These are phyloP conservation scores for Suillus hirtellus DNA, from an alignment of 768 basidiomycete species.

Conservation along the genomic window DNA sequence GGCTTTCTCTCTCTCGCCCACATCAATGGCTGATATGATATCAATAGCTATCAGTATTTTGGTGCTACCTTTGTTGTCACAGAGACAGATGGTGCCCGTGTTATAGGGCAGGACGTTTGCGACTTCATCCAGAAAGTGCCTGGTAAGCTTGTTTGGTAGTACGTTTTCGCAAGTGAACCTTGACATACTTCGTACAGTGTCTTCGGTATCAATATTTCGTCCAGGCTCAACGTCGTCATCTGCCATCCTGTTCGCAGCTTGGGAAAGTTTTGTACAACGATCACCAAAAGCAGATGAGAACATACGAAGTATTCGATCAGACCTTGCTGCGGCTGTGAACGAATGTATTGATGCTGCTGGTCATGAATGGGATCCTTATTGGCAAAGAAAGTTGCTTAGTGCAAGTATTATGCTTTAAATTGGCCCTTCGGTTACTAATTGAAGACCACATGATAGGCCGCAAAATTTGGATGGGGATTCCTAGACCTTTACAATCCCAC, in stretches of 20 bases:
- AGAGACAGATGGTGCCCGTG: slow-evolving; percentile 88
- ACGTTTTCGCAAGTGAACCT: neutral
- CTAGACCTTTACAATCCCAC: slow-evolving; percentile 90
- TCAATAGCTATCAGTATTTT: slow-evolving; percentile 73
- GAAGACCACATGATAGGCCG: slow-evolving; percentile 57
- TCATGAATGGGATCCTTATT: slow-evolving; percentile 85
- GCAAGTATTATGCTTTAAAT: slow-evolving; percentile 41
- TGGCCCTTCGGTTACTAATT: neutral
- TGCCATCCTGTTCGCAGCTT: slow-evolving; percentile 90
- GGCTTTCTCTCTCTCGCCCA: neutral
- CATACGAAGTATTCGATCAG: slow-evolving; percentile 84
- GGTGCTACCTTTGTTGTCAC: slow-evolving; percentile 78
- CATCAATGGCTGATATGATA: slow-evolving; percentile 4
- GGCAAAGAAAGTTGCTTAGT: slow-evolving; percentile 85
- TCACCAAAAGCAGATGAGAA: slow-evolving; percentile 93
- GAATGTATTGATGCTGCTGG: slow-evolving; percentile 94
- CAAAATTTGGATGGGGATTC: slow-evolving; percentile 93
- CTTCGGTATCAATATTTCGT: slow-evolving; percentile 80
- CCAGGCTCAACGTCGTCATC: slow-evolving; percentile 92
- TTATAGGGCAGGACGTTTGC: slow-evolving; percentile 74
- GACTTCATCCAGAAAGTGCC: slow-evolving; percentile 96
- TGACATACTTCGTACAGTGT: slow-evolving; percentile 45
- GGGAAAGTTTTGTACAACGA: slow-evolving; percentile 80
- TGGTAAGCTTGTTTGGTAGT: slow-evolving; percentile 43
- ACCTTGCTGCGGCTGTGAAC: slow-evolving; percentile 84